Conservation (phyloP, 1,139 yeast species). For the Meyerozyma athensensis region DNA sequence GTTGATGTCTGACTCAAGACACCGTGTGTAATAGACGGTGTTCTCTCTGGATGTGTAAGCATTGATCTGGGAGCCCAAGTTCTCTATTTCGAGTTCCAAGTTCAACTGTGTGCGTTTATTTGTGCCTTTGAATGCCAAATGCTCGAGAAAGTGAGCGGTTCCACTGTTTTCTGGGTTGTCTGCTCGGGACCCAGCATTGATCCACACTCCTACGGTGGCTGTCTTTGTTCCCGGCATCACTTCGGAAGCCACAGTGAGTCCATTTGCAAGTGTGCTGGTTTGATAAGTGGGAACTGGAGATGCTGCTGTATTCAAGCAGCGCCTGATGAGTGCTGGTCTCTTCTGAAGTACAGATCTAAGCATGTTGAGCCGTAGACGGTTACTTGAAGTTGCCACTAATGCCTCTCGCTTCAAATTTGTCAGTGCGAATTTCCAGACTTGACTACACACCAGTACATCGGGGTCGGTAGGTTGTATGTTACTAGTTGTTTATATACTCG, state of each 20-base stretch:
- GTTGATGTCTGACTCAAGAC: slow-evolving; percentile 75
- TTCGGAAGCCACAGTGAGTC: slow-evolving; percentile 92
- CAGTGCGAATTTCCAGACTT: slow-evolving; percentile 1
- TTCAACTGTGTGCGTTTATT: slow-evolving; percentile 72
- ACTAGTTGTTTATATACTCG: not conserved
- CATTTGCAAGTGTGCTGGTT: slow-evolving; percentile 70
- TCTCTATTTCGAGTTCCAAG: slow-evolving; percentile 89
- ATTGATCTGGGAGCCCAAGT: slow-evolving; percentile 93
- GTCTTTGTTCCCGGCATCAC: slow-evolving; percentile 82
- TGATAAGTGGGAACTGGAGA: slow-evolving; percentile 16
- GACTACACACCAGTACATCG: not conserved
- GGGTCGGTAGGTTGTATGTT: not conserved
- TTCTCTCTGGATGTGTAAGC: slow-evolving; percentile 97
- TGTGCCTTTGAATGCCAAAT: slow-evolving; percentile 94
- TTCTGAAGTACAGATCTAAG: not conserved
- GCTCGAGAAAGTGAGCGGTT: slow-evolving; percentile 96
- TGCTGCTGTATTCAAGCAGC: slow-evolving; percentile 5
- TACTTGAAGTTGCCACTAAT: too few relatives aligned
- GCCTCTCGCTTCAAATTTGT: not conserved
- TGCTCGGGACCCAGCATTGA: slow-evolving; percentile 97
- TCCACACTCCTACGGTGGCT: slow-evolving; percentile 97
- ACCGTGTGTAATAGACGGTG: slow-evolving; percentile 93
- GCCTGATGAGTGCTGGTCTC: slow-evolving; percentile 1
- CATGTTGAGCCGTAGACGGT: not conserved
- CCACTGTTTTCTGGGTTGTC: slow-evolving; percentile 84